phyloP scores from a whole-genome alignment of 2,329 filamentous ascomycete genomes.

The Colletotrichum camelliae region DNA sequence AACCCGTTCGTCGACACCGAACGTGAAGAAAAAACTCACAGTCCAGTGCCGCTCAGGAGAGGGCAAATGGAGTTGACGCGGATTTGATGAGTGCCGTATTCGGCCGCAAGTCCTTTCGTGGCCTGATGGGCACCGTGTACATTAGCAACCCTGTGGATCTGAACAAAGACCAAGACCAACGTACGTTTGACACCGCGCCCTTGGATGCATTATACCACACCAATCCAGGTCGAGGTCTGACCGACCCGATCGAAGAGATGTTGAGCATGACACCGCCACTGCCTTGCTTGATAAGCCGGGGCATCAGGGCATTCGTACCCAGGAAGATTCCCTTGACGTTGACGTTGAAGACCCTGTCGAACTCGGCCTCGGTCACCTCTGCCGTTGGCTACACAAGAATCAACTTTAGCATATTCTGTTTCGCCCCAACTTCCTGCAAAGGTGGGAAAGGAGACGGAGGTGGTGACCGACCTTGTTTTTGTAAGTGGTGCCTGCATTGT shows the following conservation, averaged over 20 bases:
- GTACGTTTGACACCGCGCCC: slow-evolving; percentile 62
- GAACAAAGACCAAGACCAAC: background rate
- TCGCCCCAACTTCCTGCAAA: background rate
- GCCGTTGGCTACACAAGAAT: slow-evolving; percentile 50
- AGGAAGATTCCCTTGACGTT: slow-evolving; percentile 73
- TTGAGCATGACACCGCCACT: slow-evolving; percentile 75
- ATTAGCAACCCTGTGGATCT: background rate
- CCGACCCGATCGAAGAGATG: slow-evolving; percentile 79
- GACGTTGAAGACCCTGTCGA: slow-evolving; percentile 69
- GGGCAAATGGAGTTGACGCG: slow-evolving; percentile 76
- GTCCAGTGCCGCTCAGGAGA: slow-evolving; percentile 68
- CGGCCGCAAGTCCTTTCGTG: slow-evolving; percentile 66
- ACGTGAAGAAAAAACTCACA: slow-evolving; percentile 40
- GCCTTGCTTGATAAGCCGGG: slow-evolving; percentile 65
- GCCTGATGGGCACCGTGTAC: slow-evolving; percentile 34
- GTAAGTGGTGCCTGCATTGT: slow-evolving; percentile 67
- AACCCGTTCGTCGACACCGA: background rate
- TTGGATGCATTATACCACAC: slow-evolving; percentile 77
- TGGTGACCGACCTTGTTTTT: slow-evolving; percentile 49
- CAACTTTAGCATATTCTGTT: background rate
- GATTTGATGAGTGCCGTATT: slow-evolving; percentile 75
- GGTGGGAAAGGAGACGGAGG: too few species aligned
- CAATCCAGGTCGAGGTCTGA: slow-evolving; percentile 63
- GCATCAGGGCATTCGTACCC: slow-evolving; percentile 53
- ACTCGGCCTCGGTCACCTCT: slow-evolving; percentile 69